Evolutionary conservation across 1,139 yeast genomes (phyloP), one percentile per base, ranked within the genome.

Genomic region (Saccharomyces hybrid): DNA sequence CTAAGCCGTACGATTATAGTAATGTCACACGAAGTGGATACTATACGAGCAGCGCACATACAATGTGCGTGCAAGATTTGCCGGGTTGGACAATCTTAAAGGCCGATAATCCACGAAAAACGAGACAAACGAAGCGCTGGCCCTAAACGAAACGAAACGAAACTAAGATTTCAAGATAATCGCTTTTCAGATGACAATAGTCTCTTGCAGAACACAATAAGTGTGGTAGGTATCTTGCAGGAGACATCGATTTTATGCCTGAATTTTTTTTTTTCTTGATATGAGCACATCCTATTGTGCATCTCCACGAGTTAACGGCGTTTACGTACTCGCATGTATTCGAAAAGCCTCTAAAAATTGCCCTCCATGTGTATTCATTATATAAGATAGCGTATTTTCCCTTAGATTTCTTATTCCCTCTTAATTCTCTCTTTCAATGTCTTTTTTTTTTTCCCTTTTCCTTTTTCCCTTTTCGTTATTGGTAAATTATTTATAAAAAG

Each of bases 21-120:
- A 34, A 8, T 13, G 42, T 34, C 23, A 34, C 42, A 34, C 42
- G 42, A 16, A 14, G 5, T 16, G 9, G 23, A 9, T 8, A 23
- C 42, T 34, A 34, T 14, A 34, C 42, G 42, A 34, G 42, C 19
- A 14, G 23, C 23, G 23, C n/a, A 14, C 6, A 14, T 8, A 34
- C 42, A 16, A 14, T 34, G 19, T 34, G 23, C 42, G 42, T 34
- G 42, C 42, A 16, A 34, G 42, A 34, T 34, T 34, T 8, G 42
- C 42, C 23, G 5, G 11, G 9, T 34, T 34, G 23, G 23, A 14
- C 23, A 6, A 34, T 7, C 25, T 38, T 38, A 38, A 38, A 38
- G 44, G 44, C 44, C 44, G 44, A 38, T 38, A 38, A 38, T 38
- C 44, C 23, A 19, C 44, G 44, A 38, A 38, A 38, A 38, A 38